Conservation (phyloP, 768 basidiomycete species). For the Pleurotus eryngii region DNA sequence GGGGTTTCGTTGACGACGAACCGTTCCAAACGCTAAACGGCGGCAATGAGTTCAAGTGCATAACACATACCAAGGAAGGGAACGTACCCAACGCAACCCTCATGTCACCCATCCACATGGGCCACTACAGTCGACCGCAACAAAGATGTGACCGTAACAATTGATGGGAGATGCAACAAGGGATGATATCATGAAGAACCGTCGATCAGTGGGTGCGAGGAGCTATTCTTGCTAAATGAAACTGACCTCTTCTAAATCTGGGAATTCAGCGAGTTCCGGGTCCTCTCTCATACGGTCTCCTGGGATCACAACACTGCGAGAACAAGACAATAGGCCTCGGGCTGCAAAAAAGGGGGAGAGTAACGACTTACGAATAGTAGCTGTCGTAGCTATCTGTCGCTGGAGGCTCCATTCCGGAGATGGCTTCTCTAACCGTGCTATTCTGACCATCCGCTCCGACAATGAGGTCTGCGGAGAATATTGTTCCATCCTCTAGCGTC, state of each 20-base stretch:
- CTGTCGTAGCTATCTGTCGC: slow-evolving; percentile 22
- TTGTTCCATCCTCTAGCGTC: slow-evolving; percentile 31
- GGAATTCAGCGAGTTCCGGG: slow-evolving; percentile 30
- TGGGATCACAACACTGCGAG: slow-evolving; percentile 32
- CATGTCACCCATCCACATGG: slow-evolving; percentile 28
- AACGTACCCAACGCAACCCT: slow-evolving; percentile 22
- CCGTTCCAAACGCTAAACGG: slow-evolving; percentile 23
- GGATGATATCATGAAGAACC: no score
- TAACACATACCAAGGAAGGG: background rate
- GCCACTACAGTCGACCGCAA: slow-evolving; percentile 19
- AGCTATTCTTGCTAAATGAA: background rate
- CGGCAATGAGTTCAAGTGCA: slow-evolving; percentile 16
- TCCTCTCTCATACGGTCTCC: slow-evolving; percentile 33
- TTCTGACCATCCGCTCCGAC: slow-evolving; percentile 49
- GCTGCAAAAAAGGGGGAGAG: background rate
- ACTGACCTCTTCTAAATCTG: slow-evolving; percentile 30
- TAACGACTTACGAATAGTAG: slow-evolving; percentile 35
- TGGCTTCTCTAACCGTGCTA: slow-evolving; percentile 36
- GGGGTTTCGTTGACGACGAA: slow-evolving; percentile 5
- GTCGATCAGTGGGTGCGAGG: no score
- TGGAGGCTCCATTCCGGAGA: slow-evolving; percentile 27
- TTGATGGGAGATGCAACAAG: no score
- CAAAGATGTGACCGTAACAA: no score
- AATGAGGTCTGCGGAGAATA: slow-evolving; percentile 39
- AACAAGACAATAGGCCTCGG: background rate